Conservation (phyloP, 2,329 filamentous ascomycete species). For the Colletotrichum sp. region DNA sequence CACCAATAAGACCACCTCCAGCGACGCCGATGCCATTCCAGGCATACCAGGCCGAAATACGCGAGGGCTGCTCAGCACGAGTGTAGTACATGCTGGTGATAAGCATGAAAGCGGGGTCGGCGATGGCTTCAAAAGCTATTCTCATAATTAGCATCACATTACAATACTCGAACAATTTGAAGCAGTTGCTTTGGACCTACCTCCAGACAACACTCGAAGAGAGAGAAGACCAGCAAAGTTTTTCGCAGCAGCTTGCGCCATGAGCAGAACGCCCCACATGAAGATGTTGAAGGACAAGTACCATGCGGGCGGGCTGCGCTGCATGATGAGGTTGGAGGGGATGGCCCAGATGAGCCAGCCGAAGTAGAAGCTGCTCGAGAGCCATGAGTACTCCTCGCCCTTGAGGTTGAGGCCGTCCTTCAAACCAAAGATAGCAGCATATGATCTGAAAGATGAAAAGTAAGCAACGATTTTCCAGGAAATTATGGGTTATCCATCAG, state of each 20-base stretch:
- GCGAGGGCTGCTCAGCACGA: conserved; percentile 63
- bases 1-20: conserved; percentile 53
- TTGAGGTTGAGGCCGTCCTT: conserved; percentile 60
- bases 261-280: conserved; percentile 55
- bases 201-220: conserved; percentile 64
- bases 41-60: conserved; percentile 65
- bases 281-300: conserved; percentile 55
- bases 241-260: conserved; percentile 56
- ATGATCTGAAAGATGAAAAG: conserved; percentile 38
- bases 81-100: conserved; percentile 72
- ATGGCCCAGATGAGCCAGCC: conserved; percentile 42
- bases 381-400: conserved; percentile 60
- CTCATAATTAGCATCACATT: background rate
- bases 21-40: conserved; percentile 65
- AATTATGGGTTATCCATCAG: background rate
- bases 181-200: background rate
- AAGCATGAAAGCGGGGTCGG: conserved; percentile 59
- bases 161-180: background rate
- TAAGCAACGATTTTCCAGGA: background rate
- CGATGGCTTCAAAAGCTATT: conserved; percentile 62
- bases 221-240: conserved; percentile 61
- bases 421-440: conserved; percentile 70
- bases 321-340: conserved; percentile 35
- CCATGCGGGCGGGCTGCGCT: conserved; percentile 35
- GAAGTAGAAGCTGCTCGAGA: conserved; percentile 40